These are phyloP conservation scores for Calonectria pteridis DNA, from an alignment of 2,329 filamentous ascomycete genomes.

Conservation along the genomic window DNA sequence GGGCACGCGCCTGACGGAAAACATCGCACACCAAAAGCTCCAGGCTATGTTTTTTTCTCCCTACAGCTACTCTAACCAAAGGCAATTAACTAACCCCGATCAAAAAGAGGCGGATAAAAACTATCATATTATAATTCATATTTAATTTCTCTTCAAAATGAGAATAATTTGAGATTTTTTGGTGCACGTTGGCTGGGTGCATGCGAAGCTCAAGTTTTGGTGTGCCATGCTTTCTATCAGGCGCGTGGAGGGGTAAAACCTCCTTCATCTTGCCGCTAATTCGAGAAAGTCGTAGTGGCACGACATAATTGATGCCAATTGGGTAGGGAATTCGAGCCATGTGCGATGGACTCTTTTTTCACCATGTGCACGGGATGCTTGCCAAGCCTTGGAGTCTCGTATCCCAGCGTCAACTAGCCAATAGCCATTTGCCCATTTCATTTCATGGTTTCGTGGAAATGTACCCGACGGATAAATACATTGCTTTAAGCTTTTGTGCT, in stretches of 20 bases:
- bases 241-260: not conserved
- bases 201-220: too few species aligned
- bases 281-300: not conserved
- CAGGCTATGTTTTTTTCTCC: too few species aligned
- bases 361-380: not conserved
- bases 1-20: too few species aligned
- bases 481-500: not conserved
- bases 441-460: not conserved
- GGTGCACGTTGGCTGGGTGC: too few species aligned
- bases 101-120: too few species aligned
- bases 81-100: too few species aligned
- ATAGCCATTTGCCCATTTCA: not conserved
- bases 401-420: not conserved
- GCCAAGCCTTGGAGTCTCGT: not conserved
- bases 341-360: not conserved
- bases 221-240: too few species aligned
- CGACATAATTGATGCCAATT: not conserved
- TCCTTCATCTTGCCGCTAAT: not conserved
- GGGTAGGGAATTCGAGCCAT: not conserved
- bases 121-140: too few species aligned
- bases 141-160: too few species aligned
- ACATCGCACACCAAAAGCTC: too few species aligned
- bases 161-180: too few species aligned
- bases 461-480: not conserved
- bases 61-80: too few species aligned